Conservation (phyloP, 2,329 filamentous ascomycete genomes). For the Albophoma yamanashiensis region DNA sequence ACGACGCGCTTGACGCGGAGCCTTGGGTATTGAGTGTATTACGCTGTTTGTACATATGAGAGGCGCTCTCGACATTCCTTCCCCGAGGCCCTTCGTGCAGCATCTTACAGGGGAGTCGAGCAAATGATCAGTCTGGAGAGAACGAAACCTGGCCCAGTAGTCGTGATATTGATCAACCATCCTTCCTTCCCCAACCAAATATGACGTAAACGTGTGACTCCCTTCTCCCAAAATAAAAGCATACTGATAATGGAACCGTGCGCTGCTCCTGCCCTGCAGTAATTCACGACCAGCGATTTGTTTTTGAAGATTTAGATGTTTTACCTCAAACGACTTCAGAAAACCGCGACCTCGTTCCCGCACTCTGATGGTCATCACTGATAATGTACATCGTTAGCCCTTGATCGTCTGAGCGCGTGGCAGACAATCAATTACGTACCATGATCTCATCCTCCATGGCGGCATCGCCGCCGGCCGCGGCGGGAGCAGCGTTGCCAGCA, state of each 20-base stretch:
- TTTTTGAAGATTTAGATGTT: not conserved
- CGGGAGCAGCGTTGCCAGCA: constrained; percentile 33
- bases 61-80: not conserved
- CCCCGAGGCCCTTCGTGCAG: not conserved
- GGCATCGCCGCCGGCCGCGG: constrained; percentile 40
- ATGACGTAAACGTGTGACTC: constrained; percentile 1
- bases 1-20: not conserved
- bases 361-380: not conserved
- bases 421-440: constrained; percentile 15
- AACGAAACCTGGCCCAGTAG: not conserved
- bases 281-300: not conserved
- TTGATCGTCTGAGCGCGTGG: not conserved
- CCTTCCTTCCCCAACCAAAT: not conserved
- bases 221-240: constrained; percentile 6
- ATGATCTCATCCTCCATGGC: constrained; percentile 59
- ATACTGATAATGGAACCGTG: constrained; percentile 11
- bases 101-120: not conserved
- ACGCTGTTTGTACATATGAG: not conserved
- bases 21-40: not conserved
- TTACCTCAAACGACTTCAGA: not conserved
- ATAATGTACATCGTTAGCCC: not conserved
- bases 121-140: not conserved
- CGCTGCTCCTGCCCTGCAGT: constrained; percentile 1
- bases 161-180: not conserved
- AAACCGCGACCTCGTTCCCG: not conserved